Evolutionary conservation across 2,329 filamentous ascomycete genomes (phyloP).

Genomic region (Drechslera avenae): DNA sequence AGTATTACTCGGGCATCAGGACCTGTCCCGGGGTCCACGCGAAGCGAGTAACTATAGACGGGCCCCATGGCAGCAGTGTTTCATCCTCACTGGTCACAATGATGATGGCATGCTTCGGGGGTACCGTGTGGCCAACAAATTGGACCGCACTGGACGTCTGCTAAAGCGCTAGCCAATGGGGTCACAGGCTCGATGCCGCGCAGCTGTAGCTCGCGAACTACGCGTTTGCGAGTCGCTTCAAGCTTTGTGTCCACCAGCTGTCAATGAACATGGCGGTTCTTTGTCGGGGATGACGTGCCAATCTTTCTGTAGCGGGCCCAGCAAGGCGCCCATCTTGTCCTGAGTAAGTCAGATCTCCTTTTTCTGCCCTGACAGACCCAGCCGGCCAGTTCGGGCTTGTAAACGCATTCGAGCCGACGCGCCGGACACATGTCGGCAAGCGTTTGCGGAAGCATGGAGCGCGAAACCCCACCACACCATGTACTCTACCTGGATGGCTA

Average conservation of each 20-base stretch:
- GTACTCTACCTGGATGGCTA: not conserved
- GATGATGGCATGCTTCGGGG: constrained; percentile 6
- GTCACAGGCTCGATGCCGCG: not conserved
- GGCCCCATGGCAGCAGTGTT: constrained; percentile 9
- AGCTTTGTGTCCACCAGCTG: not conserved
- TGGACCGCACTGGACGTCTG: constrained; percentile 10
- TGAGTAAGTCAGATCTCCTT: constrained; percentile 7
- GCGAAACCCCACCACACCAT: constrained; percentile 6
- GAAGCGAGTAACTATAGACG: constrained; percentile 8
- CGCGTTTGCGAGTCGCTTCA: not conserved
- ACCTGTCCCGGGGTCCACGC: constrained; percentile 1
- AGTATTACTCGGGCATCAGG: constrained; percentile 3
- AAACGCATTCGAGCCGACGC: constrained; percentile 11
- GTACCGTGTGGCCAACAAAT: constrained; percentile 12
- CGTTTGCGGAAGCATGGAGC: not conserved
- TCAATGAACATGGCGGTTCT: not conserved
- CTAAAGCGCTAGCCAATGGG: not conserved
- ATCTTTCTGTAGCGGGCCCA: constrained; percentile 5
- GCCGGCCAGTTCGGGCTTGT: constrained; percentile 4
- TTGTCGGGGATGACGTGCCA: constrained; percentile 4
- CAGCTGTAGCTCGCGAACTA: not conserved
- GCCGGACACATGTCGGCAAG: constrained; percentile 9
- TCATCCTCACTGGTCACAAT: constrained; percentile 4
- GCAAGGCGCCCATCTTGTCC: constrained; percentile 1
- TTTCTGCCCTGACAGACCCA: not conserved